These are phyloP conservation scores for Nigrospora osmanthi DNA, from an alignment of 2,329 filamentous ascomycete species.

Conservation along the genomic window DNA sequence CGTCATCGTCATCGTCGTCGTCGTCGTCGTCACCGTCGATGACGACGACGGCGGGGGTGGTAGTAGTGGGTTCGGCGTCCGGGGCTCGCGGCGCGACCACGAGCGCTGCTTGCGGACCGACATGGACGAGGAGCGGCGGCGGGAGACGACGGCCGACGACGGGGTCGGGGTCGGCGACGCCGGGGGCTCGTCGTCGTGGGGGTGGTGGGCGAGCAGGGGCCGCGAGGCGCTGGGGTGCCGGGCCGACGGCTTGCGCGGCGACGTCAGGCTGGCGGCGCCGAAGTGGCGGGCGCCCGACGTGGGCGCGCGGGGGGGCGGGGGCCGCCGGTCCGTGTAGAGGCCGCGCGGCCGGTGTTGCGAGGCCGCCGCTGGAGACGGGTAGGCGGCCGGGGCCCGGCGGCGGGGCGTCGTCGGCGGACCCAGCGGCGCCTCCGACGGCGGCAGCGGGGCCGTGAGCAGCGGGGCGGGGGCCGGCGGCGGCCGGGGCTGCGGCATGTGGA, in stretches of 20 bases:
- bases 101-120: constrained; percentile 28
- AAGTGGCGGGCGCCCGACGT: constrained; percentile 45
- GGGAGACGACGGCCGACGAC: constrained; percentile 3
- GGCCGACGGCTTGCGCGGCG: constrained; percentile 32
- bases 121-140: constrained; percentile 15
- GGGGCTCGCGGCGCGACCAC: constrained; percentile 17
- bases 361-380: neutral
- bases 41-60: too few relatives aligned
- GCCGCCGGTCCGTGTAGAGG: constrained; percentile 26
- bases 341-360: neutral
- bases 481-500: constrained; percentile 48
- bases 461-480: constrained; percentile 25
- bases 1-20: neutral
- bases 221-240: constrained; percentile 22
- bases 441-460: constrained; percentile 23
- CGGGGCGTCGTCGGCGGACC: neutral
- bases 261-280: constrained; percentile 20
- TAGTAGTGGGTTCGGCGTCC: constrained; percentile 1
- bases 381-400: neutral
- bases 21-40: constrained; percentile 1
- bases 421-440: neutral
- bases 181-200: constrained; percentile 15
- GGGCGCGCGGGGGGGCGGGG: constrained; percentile 44
- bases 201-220: constrained; percentile 11
- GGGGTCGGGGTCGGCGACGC: constrained; percentile 29